Percentiles rank a stretch among this genome's conserved stretches.
These are phyloP conservation scores for Selaginella tamariscina DNA, from an alignment of 75 land plant genomes.

Conservation along the genomic window DNA sequence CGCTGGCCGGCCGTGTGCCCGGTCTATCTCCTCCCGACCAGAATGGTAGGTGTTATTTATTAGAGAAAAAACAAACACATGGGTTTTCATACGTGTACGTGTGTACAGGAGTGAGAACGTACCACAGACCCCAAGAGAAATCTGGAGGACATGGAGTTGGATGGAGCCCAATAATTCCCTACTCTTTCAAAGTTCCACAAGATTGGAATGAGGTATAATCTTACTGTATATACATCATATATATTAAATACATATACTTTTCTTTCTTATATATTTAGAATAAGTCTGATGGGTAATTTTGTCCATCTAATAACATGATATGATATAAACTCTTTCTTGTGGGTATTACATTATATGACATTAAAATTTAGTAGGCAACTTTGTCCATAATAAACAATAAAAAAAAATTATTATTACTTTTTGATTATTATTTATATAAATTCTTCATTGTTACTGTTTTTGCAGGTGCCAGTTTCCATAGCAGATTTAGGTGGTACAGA, in stretches of 20 bases:
- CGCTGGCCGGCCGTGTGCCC: conserved; percentile 79
- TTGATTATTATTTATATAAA: too few relatives aligned
- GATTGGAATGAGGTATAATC: conserved; percentile 89
- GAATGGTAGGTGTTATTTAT: conserved; percentile 46
- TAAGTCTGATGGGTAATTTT: too few relatives aligned
- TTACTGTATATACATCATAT: background rate
- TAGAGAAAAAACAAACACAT: too few relatives aligned
- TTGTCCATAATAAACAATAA: too few relatives aligned
- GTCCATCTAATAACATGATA: too few relatives aligned
- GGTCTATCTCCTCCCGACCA: conserved; percentile 80
- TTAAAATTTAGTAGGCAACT: too few relatives aligned
- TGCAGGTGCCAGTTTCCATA: conserved; percentile 94
- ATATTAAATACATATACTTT: background rate
- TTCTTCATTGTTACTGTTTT: too few relatives aligned
- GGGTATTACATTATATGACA: too few relatives aligned
- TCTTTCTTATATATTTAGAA: too few relatives aligned
- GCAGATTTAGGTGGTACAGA: conserved; percentile 98
- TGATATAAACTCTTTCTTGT: too few relatives aligned
- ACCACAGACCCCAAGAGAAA: conserved; percentile 82
- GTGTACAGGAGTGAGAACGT: conserved; percentile 68
- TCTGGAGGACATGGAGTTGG: conserved; percentile 99
- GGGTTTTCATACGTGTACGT: background rate
- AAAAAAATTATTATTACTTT: too few relatives aligned
- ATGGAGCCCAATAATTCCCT: conserved; percentile 97
- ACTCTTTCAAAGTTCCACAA: conserved; percentile 60